Base-by-base conservation (phyloP, 345 rosid species). In the Salix brachista region DNA sequence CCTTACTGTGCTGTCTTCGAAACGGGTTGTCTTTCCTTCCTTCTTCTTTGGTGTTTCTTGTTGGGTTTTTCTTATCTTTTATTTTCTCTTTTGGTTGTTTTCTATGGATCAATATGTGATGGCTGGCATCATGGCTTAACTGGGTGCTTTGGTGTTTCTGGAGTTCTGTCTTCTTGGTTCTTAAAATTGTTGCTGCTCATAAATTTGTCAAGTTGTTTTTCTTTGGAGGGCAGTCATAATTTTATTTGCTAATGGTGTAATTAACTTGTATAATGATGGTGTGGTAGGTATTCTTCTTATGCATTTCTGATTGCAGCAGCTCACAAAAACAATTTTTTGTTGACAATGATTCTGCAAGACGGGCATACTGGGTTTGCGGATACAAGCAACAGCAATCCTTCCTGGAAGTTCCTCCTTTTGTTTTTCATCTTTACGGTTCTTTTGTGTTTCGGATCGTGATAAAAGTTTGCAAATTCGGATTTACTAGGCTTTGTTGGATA, bases 331-430 rank as follows among this genome's bases (percentile, higher is more conserved):
- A 82, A 69, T 80, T 85, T 52, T 88, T 83, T 84, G 85, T 81
- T 83, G 88, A 90, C 83, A 84, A 94, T 90, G 91, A 90, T 90
- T 87, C 88, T 83, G 89, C 89, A 79, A 85, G 83, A 77, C 78
- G 85, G 92, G 85, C 89, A 82, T 86, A 87, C 83, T 77, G 84
- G 84, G 84, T 69, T 76, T 81, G 72, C 74, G 78, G 88, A 89
- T 75, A 67, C 84, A 65, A 83, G 86, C 86, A 71, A 78, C 72
- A 76, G 73, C 76, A 79, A 83, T 78, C 75, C 87, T 82, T 88
- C 91, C 76, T 85, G 92, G 91, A 88, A 85, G 87, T 88, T 91
- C 84, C 86, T 90, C 82, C 80, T 82, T 85, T 80, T 79, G 83
- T 86, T 87, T 78, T 86, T 80, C 90, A 88, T 92, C 91, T 87